A percentile compares a stretch with the other conserved stretches of the same genome.
Conservation (phyloP, 2,329 filamentous ascomycete genomes). For the Polytolypa hystricis region DNA sequence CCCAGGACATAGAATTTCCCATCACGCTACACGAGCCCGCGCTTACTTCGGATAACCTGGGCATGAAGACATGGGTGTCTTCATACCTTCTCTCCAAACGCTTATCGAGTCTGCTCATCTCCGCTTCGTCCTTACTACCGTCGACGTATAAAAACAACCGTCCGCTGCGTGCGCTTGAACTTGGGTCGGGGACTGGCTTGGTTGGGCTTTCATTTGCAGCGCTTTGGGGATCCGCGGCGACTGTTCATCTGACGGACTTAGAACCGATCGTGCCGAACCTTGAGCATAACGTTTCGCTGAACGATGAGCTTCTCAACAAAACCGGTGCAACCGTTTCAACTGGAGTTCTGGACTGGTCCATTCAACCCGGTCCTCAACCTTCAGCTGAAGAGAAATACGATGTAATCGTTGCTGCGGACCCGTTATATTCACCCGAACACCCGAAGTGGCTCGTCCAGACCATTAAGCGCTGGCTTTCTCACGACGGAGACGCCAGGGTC, state of each 20-base stretch:
- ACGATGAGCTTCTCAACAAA: slow-evolving; percentile 44
- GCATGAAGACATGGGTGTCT: slow-evolving; percentile 91
- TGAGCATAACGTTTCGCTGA: slow-evolving; percentile 57
- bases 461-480: slow-evolving; percentile 56
- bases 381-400: slow-evolving; percentile 33
- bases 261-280: slow-evolving; percentile 76
- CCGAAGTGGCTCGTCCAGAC: slow-evolving; percentile 61
- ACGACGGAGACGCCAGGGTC: slow-evolving; percentile 48
- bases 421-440: slow-evolving; percentile 77
- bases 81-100: slow-evolving; percentile 74
- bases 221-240: slow-evolving; percentile 44
- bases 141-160: slow-evolving; percentile 14
- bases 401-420: slow-evolving; percentile 74
- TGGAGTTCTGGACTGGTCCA: slow-evolving; percentile 62
- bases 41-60: slow-evolving; percentile 75
- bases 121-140: slow-evolving; percentile 22
- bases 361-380: slow-evolving; percentile 17
- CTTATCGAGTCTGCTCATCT: slow-evolving; percentile 39
- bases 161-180: slow-evolving; percentile 50
- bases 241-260: slow-evolving; percentile 70
- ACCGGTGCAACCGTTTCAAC: slow-evolving; percentile 49
- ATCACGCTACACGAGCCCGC: slow-evolving; percentile 75
- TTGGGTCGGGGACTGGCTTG: slow-evolving; percentile 86
- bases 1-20: slow-evolving; percentile 40
- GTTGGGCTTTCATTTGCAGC: slow-evolving; percentile 75